Base-by-base conservation (phyloP, 208 protist species). In the Crithidia expoeki region DNA sequence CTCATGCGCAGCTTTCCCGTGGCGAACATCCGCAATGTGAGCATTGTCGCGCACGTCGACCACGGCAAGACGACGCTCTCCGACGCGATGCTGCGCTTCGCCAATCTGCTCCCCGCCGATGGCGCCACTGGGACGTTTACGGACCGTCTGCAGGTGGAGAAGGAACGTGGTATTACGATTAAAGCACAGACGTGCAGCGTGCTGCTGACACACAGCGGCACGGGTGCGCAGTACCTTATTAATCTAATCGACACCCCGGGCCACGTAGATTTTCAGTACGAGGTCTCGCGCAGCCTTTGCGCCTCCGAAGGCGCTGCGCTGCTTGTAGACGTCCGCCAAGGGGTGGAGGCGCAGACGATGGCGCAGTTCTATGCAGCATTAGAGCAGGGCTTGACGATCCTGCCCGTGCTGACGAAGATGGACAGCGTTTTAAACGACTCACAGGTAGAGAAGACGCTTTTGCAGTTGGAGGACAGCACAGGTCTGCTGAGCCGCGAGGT, bases 241-340 rank as follows among this genome's bases (percentile, higher is more conserved):
- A 99, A 99, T 74, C 89, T 99, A 16, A 99, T 99, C 72, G 98
- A 99, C 81, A 99, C 89, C 6, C 92, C 94, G 0, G 98, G 98
- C 1, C 98, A 99, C 83, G 98, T 99, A 0, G 98, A 99, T 81
- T 99, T 99, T 50, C 98, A 98, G 82, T 98, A 99, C 74, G 89
- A 98, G 72, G 94, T 99, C 9, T 98, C 92, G 11, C 90, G 98
- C 55, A 98, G 95, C 40, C 80, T 99, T 16, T 82, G 84, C 44
- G 98, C 98, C 21, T 98, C 88, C 27, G 84, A 97, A 68, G 93
- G 89, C 4, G 95, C 84, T 5, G 49, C 96, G 52, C 77, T 99
- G 49, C 86, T 99, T 4, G 90, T 99, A 7, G 97, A 99, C 73
- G 94, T 89, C 0, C 76, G 80, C 4, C 96, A 98, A 76, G 93